Base-by-base conservation (phyloP, 352 stramenopile genomes). In the Phytophthora pinifolia region DNA sequence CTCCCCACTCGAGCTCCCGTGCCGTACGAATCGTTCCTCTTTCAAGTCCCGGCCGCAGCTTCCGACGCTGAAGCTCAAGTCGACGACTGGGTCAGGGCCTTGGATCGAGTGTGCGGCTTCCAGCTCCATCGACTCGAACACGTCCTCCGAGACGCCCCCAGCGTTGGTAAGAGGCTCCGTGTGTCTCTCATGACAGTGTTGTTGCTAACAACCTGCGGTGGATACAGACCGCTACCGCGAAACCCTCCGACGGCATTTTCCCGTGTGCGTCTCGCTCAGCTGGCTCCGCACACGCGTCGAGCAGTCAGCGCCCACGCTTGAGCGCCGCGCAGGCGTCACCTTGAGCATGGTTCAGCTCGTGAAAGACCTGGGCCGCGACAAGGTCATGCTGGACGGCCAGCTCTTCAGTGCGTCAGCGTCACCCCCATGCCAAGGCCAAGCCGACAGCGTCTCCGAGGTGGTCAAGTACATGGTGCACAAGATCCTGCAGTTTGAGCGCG, bases 261-360 rank as follows among this genome's bases (percentile, higher is more conserved):
- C 80, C 4, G 60, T 91, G 2, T 73, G 47, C 14, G 63, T 91
- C 12, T 72, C 80, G 2, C 54, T 91, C 3, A 76, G 46, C 25
- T 91, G 80, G 80, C 65, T 88, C 8, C 74, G 76, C 9, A 85
- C 82, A 44, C 69, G 76, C 7, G 64, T 86, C 18, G 80, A 88
- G 32, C 72, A 70, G n/a, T 64, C 76, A 35, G 65, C 72, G 30
- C 66, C n/a, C n/a, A n/a, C n/a, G n/a, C n/a, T n/a, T n/a, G n/a
- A 82, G 36, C 68, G 67, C 1, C 77, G 75, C 9, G 73, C 75
- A 22, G 84, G 68, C 49, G 72, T 60, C 18, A 88, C 83, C 57
- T 50, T 92, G 55, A 81, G 70, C 44, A 89, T 92, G 76, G 63
- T 86, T 25, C 81, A 92, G 60, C 76, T 92, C 36, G 76, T 89